Evolutionary conservation across 2,329 filamentous ascomycete species (phyloP).

Genomic region (Beauveria brongniartii): DNA sequence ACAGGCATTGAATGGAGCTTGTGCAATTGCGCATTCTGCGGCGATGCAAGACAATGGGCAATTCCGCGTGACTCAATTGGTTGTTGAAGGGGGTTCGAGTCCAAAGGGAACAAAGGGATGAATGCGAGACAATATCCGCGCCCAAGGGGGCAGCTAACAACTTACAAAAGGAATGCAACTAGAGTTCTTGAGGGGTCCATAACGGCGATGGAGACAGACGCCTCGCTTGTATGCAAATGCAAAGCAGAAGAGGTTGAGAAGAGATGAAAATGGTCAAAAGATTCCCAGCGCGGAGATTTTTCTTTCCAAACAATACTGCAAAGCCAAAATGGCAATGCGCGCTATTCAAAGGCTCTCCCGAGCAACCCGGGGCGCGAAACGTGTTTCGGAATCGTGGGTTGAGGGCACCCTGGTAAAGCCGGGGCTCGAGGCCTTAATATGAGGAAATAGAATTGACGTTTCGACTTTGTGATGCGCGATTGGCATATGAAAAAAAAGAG

Average conservation of each 20-base stretch:
- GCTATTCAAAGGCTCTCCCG: not conserved
- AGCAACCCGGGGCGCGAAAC: not conserved
- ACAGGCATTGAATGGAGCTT: not conserved
- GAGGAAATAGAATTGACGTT: not conserved
- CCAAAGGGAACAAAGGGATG: slow-evolving; percentile 16
- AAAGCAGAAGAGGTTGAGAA: not conserved
- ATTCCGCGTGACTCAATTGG: slow-evolving; percentile 1
- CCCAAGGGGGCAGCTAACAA: slow-evolving; percentile 19
- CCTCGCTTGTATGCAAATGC: not conserved
- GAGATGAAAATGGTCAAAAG: not conserved
- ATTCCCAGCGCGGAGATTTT: not conserved
- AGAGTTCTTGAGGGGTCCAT: slow-evolving; percentile 59
- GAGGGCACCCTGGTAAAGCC: not conserved
- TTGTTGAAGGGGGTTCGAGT: not conserved
- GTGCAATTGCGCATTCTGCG: not conserved
- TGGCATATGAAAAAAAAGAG: not conserved
- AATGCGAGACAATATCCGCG: slow-evolving; percentile 18
- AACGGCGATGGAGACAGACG: slow-evolving; percentile 9
- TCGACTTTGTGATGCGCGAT: not conserved
- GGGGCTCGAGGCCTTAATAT: not conserved
- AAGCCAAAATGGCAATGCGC: not conserved
- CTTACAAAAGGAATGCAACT: slow-evolving; percentile 62
- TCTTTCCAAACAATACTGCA: not conserved
- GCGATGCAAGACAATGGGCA: slow-evolving; percentile 8
- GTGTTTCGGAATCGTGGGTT: slow-evolving; percentile 6